A percentile compares a stretch with the other conserved stretches of the same genome.
phyloP scores from a whole-genome alignment of 768 basidiomycete species.

The Cubamyces sp. region DNA sequence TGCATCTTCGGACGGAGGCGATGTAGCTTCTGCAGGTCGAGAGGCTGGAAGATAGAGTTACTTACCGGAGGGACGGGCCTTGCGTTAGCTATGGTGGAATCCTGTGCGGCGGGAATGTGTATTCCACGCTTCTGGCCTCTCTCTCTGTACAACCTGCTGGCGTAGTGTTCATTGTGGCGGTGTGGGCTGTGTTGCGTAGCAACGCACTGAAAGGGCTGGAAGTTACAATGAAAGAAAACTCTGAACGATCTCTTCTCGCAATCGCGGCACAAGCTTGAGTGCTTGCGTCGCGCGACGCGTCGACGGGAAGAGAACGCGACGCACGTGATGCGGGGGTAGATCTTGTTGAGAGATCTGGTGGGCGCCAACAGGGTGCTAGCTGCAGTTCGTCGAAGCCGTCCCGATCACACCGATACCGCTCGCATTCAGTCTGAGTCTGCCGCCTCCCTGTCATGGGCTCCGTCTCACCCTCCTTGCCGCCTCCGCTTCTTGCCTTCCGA shows the following conservation, averaged over 20 bases:
- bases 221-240: not conserved
- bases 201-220: too few relatives aligned
- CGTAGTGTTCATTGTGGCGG: not conserved
- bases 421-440: not conserved
- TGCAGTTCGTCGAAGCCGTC: not conserved
- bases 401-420: conserved; percentile 6
- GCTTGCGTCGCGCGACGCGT: too few relatives aligned
- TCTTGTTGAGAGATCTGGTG: conserved; percentile 18
- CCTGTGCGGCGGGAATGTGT: too few relatives aligned
- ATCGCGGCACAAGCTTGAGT: too few relatives aligned
- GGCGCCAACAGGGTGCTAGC: too few relatives aligned
- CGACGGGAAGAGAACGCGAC: not conserved
- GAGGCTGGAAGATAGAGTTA: too few relatives aligned
- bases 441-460: not conserved
- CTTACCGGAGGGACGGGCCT: too few relatives aligned
- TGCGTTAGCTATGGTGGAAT: too few relatives aligned
- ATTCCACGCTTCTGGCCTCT: too few relatives aligned
- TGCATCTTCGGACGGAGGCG: too few relatives aligned
- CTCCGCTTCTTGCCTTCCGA: conserved; percentile 15
- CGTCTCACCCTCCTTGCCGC: not conserved
- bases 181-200: not conserved
- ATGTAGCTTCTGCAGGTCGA: too few relatives aligned
- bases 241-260: not conserved
- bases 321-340: conserved; percentile 15
- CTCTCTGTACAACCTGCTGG: too few relatives aligned